phyloP scores from a whole-genome alignment of 2,329 filamentous ascomycete genomes.

The Pseudogymnoascus destructans region DNA sequence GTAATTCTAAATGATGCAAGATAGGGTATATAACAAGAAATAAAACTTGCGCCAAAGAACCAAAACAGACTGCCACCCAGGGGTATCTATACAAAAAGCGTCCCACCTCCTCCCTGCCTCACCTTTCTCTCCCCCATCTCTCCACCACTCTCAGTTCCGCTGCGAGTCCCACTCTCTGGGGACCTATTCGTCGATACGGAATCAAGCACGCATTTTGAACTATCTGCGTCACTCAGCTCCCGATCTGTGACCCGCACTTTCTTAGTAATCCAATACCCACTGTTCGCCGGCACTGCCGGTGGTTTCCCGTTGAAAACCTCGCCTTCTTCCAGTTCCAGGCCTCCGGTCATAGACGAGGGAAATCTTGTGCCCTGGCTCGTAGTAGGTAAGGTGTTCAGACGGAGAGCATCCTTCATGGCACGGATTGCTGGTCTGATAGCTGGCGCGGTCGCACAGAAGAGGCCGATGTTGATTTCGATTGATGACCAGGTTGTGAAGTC shows the following conservation, averaged over 20 bases:
- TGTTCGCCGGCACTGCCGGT: neutral
- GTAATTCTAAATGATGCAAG: neutral
- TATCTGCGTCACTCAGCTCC: constrained; percentile 1
- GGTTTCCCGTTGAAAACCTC: neutral
- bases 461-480: constrained; percentile 14
- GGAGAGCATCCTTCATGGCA: neutral
- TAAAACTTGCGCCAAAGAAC: neutral
- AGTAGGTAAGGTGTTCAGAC: neutral
- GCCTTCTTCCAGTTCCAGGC: neutral
- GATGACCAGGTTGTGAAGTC: constrained; percentile 15
- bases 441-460: constrained; percentile 16
- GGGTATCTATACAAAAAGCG: neutral
- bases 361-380: neutral
- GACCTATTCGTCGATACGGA: neutral
- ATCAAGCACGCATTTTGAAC: neutral
- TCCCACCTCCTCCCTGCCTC: neutral
- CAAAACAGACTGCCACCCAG: neutral
- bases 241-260: neutral
- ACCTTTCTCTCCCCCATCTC: neutral
- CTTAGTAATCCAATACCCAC: neutral
- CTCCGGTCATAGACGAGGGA: neutral
- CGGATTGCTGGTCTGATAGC: constrained; percentile 15
- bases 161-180: neutral
- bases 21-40: neutral
- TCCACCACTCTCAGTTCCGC: neutral